These are phyloP conservation scores for Ustulina deusta DNA, from an alignment of 2,329 filamentous ascomycete genomes.

Conservation along the genomic window DNA sequence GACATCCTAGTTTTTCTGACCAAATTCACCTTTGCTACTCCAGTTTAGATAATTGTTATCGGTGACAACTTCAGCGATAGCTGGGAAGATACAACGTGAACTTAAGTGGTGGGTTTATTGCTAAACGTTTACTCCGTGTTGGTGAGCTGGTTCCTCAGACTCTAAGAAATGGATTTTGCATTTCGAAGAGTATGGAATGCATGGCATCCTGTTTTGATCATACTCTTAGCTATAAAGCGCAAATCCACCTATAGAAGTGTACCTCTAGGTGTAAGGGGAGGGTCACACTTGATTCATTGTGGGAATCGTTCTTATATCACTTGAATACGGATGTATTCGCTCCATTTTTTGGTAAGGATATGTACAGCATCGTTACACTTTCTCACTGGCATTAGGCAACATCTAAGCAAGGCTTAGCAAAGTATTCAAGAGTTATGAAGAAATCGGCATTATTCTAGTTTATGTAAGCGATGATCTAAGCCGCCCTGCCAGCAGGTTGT, in stretches of 20 bases:
- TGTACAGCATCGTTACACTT: neutral
- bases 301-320: neutral
- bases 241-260: neutral
- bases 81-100: neutral
- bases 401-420: neutral
- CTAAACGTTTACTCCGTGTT: too few relatives aligned
- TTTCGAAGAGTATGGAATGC: neutral
- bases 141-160: neutral
- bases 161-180: neutral
- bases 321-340: neutral
- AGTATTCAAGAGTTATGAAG: neutral
- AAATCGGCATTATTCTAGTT: neutral
- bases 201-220: neutral
- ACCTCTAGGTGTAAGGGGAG: neutral
- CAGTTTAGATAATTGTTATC: too few relatives aligned
- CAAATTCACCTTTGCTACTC: too few relatives aligned
- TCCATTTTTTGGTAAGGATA: neutral
- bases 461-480: neutral
- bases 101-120: neutral
- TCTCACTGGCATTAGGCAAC: neutral
- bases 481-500: neutral
- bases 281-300: neutral
- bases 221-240: neutral
- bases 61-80: too few relatives aligned
- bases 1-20: too few relatives aligned